A percentile compares a stretch with the other conserved stretches of the same genome.
Evolutionary conservation across 169 alveolate species (phyloP).

Genomic region (Pseudocohnilembus persalinus): DNA sequence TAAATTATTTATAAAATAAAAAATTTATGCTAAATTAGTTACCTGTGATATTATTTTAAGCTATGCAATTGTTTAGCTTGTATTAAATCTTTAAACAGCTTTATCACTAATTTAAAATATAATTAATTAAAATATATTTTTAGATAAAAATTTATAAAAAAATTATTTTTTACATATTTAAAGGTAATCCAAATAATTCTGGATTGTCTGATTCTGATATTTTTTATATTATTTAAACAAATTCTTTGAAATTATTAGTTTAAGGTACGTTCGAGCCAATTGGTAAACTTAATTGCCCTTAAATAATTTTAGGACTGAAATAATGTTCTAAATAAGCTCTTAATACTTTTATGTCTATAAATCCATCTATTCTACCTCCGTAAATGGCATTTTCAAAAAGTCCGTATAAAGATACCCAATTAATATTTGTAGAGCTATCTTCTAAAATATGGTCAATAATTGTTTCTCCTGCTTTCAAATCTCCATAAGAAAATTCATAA

Average conservation of each 20-base stretch:
- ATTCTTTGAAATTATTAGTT: constrained; percentile 71
- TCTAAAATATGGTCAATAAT: constrained; percentile 73
- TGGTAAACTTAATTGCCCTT: constrained; percentile 58
- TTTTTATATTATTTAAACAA: constrained; percentile 62
- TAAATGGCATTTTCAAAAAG: constrained; percentile 90
- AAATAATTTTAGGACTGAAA: constrained; percentile 55
- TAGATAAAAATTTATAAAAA: too few relatives aligned
- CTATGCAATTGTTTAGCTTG: constrained; percentile 42
- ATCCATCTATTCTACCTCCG: constrained; percentile 90
- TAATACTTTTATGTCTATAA: constrained; percentile 81
- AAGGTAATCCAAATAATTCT: constrained; percentile 88
- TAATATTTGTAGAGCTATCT: background rate
- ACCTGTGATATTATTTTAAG: constrained; percentile 46
- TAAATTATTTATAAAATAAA: too few relatives aligned
- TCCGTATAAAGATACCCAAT: constrained; percentile 90
- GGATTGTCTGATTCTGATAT: constrained; percentile 88
- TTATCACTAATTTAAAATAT: constrained; percentile 47
- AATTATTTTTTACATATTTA: constrained; percentile 59
- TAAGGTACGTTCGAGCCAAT: constrained; percentile 67
- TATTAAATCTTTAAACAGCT: constrained; percentile 87
- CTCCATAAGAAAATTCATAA: constrained; percentile 92
- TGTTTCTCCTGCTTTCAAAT: constrained; percentile 87
- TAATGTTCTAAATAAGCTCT: constrained; percentile 82
- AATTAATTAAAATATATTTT: too few relatives aligned
- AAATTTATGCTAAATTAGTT: too few relatives aligned